Evolutionary conservation across 2,329 filamentous ascomycete species (phyloP).

Genomic region (Aspergillus sp.): DNA sequence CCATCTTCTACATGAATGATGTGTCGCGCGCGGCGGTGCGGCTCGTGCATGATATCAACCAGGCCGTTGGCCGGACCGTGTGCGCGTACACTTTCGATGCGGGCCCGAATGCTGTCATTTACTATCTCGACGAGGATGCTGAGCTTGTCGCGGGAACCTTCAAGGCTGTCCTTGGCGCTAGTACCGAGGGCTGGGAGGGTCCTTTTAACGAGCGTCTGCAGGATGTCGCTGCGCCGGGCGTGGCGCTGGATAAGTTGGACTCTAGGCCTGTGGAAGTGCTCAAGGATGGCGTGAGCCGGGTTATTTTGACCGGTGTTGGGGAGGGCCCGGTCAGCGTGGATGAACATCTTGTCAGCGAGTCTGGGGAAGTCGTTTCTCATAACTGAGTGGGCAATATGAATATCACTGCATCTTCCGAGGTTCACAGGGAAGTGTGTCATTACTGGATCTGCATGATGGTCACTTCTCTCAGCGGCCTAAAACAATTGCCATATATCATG

Average conservation of each 20-base stretch:
- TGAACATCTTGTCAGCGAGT: conserved; percentile 62
- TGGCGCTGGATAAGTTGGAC: conserved; percentile 54
- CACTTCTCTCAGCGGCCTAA: no score
- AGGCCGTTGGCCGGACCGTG: conserved; percentile 63
- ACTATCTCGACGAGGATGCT: conserved; percentile 77
- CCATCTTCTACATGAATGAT: conserved; percentile 98
- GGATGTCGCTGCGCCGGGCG: conserved; percentile 37
- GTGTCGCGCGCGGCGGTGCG: conserved; percentile 77
- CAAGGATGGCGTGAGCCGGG: conserved; percentile 70
- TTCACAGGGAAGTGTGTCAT: no score
- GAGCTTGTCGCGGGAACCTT: conserved; percentile 67
- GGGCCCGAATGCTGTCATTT: conserved; percentile 92
- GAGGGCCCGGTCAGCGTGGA: conserved; percentile 77
- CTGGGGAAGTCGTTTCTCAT: conserved; percentile 42
- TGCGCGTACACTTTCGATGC: conserved; percentile 97
- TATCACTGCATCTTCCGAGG: no score
- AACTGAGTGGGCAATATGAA: no score
- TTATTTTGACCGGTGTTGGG: conserved; percentile 86
- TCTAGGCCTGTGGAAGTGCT: conserved; percentile 51
- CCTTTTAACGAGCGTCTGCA: conserved; percentile 47
- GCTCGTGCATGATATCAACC: conserved; percentile 82
- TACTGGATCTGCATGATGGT: no score
- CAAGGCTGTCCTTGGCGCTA: conserved; percentile 61
- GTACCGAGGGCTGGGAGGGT: conserved; percentile 47
- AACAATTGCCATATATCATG: no score